Conservation (phyloP, 345 rosid genomes). For the Mallotus nudiflorus region DNA sequence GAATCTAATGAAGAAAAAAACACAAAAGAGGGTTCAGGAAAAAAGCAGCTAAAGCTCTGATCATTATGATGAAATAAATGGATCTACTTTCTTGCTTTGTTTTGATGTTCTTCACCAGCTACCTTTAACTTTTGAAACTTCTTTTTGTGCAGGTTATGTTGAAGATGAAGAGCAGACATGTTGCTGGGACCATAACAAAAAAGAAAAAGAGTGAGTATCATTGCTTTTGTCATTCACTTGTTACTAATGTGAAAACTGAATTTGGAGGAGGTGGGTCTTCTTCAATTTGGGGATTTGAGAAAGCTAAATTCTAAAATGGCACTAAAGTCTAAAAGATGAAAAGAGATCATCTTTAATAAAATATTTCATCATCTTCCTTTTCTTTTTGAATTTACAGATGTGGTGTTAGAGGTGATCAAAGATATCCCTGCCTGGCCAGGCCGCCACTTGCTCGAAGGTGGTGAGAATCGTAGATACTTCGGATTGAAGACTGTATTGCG, state of each 20-base stretch:
- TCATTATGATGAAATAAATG: slow-evolving; percentile 35
- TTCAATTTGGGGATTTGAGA: slow-evolving; percentile 88
- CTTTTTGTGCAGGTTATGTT: slow-evolving; percentile 70
- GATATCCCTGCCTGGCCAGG: slow-evolving; percentile 88
- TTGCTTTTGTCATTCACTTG: slow-evolving; percentile 41
- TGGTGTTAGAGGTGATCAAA: slow-evolving; percentile 67
- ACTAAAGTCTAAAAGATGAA: slow-evolving; percentile 51
- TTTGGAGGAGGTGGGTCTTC: slow-evolving; percentile 47
- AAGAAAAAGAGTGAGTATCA: slow-evolving; percentile 88
- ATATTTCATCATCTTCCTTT: no score
- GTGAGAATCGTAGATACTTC: slow-evolving; percentile 74
- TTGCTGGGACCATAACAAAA: slow-evolving; percentile 91
- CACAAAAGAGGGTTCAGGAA: slow-evolving; percentile 2
- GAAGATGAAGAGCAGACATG: slow-evolving; percentile 98
- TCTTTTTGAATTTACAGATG: slow-evolving; percentile 51
- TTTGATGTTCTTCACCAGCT: slow-evolving; percentile 14
- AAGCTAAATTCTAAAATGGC: slow-evolving; percentile 31
- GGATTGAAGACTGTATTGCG: slow-evolving; percentile 61
- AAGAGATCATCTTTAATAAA: slow-evolving; percentile 33
- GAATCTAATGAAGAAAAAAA: slow-evolving; percentile 25
- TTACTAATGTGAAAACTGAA: slow-evolving; percentile 42
- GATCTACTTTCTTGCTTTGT: slow-evolving; percentile 13
- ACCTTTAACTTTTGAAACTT: slow-evolving; percentile 38
- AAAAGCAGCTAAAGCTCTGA: slow-evolving; percentile 35
- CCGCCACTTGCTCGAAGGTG: slow-evolving; percentile 80